Conservation (phyloP, 371 early-diverging fungal species). For the Actinomortierella wolfii region DNA sequence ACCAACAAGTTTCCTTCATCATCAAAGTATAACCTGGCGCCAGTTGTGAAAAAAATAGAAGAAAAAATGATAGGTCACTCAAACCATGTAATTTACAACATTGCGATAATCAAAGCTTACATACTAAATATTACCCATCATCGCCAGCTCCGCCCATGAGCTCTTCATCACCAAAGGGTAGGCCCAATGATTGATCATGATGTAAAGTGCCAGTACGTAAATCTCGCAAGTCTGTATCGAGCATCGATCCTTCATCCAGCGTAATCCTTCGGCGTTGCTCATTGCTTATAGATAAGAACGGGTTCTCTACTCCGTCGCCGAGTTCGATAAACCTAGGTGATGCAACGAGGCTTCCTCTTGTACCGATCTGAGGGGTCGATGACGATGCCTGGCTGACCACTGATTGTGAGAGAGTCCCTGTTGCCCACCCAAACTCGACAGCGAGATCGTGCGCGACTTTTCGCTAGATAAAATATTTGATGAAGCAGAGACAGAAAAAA, state of each 20-base stretch:
- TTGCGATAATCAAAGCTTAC: too few relatives aligned
- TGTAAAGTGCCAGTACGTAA: too few relatives aligned
- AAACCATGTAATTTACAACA: too few relatives aligned
- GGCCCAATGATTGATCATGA: background rate
- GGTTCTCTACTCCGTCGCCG: too few relatives aligned
- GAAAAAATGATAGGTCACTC: background rate
- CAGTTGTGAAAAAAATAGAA: background rate
- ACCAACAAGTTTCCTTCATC: conserved; percentile 28
- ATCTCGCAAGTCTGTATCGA: too few relatives aligned
- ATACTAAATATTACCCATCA: too few relatives aligned
- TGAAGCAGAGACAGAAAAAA: too few relatives aligned
- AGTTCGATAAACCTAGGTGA: too few relatives aligned
- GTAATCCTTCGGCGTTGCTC: conserved; percentile 31
- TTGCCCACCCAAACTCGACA: conserved; percentile 35
- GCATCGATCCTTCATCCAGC: conserved; percentile 14
- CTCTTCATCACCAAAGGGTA: conserved; percentile 14
- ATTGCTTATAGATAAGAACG: background rate
- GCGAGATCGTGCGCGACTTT: conserved; percentile 2
- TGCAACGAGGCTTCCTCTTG: too few relatives aligned
- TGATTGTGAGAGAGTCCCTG: background rate
- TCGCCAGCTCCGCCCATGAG: conserved; percentile 11
- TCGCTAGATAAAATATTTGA: too few relatives aligned
- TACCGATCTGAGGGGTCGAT: too few relatives aligned
- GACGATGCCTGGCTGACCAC: too few relatives aligned
- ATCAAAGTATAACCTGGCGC: conserved; percentile 28